Evolutionary conservation across 352 stramenopile species (phyloP).

Genomic region (Pythium phragmitis): DNA sequence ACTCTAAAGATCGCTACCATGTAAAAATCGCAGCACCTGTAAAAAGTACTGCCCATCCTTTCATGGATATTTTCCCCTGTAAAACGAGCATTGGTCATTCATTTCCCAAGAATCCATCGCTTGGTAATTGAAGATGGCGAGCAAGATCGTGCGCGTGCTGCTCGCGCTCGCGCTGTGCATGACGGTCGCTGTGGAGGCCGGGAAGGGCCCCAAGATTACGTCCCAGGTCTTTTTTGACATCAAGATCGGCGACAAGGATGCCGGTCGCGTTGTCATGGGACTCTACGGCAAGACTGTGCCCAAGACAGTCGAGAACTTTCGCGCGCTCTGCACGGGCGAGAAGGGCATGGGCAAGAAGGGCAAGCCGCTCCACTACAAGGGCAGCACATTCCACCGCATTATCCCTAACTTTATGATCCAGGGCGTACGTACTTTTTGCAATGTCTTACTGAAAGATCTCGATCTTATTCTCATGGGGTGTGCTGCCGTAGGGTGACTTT

Average conservation of each 20-base stretch:
- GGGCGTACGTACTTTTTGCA: constrained; percentile 64
- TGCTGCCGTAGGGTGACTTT: constrained; percentile 47
- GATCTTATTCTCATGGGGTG: no score
- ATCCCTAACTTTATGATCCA: constrained; percentile 95
- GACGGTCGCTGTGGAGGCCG: constrained; percentile 36
- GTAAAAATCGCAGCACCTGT: neutral
- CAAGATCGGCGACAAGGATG: constrained; percentile 89
- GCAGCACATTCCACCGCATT: constrained; percentile 95
- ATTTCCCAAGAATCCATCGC: neutral
- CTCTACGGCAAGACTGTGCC: constrained; percentile 85
- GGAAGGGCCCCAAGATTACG: constrained; percentile 76
- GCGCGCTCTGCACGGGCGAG: constrained; percentile 67
- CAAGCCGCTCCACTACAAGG: constrained; percentile 98
- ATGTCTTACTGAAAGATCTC: constrained; percentile 68
- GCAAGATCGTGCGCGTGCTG: constrained; percentile 42
- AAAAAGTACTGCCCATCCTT: no score
- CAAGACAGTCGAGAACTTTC: constrained; percentile 80
- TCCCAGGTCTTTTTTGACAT: constrained; percentile 98
- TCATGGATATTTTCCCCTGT: no score
- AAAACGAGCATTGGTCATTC: neutral
- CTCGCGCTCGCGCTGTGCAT: constrained; percentile 37
- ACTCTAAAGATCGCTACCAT: neutral
- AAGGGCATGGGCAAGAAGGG: constrained; percentile 87
- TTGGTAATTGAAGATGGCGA: constrained; percentile 41
- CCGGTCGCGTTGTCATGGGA: constrained; percentile 90